phyloP scores from a whole-genome alignment of 139 green algal genomes.

The Tetradesmus lagerheimii region DNA sequence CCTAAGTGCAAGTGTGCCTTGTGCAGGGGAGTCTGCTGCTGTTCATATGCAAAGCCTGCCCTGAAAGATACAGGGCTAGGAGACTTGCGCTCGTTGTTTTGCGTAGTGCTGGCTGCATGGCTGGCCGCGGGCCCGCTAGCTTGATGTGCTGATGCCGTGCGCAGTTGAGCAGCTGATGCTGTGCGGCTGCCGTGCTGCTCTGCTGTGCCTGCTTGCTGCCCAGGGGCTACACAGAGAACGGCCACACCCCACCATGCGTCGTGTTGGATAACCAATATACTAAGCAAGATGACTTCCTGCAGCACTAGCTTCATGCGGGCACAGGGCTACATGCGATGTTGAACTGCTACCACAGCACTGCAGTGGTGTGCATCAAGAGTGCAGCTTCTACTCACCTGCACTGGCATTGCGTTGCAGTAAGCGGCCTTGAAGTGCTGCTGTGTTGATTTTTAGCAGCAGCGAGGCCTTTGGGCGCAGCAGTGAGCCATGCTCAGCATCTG shows the following conservation, averaged over 20 bases:
- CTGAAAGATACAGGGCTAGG: conserved; percentile 6
- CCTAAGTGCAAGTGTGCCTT: background rate
- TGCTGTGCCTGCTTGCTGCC: background rate
- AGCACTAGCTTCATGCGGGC: background rate
- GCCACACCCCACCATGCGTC: background rate
- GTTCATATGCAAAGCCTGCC: conserved; percentile 21
- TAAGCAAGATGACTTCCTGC: background rate
- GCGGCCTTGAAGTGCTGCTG: background rate
- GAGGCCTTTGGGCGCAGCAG: conserved; percentile 11
- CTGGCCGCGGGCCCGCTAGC: background rate
- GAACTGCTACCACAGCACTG: background rate
- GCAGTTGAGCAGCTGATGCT: background rate
- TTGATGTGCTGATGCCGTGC: background rate
- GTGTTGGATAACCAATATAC: background rate
- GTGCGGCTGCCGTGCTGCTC: background rate
- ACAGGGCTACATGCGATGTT: background rate
- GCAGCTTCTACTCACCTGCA: background rate
- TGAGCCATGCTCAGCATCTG: background rate
- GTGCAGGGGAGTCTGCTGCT: background rate
- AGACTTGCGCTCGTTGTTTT: background rate
- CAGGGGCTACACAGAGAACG: background rate
- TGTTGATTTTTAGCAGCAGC: background rate
- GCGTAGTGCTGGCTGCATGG: background rate
- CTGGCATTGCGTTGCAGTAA: background rate
- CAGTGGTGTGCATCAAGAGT: background rate